Conservation (phyloP, 1,284 basidiomycete species). For the Ustilago vetiveriae region DNA sequence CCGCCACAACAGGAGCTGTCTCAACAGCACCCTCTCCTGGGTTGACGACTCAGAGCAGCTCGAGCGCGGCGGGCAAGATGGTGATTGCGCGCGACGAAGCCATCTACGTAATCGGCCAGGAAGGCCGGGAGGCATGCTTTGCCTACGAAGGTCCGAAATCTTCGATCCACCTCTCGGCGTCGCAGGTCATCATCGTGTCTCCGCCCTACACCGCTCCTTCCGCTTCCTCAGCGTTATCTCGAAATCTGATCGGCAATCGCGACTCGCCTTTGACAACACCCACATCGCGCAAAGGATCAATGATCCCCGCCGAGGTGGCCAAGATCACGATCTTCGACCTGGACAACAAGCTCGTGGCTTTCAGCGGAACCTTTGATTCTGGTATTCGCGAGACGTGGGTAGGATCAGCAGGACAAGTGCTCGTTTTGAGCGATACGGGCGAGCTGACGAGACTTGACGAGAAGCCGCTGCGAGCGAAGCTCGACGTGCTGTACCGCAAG, state of each 20-base stretch:
- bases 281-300: constrained; percentile 11
- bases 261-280: constrained; percentile 35
- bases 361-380: constrained; percentile 66
- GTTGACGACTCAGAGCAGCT: neutral
- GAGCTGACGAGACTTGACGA: constrained; percentile 52
- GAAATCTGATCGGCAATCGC: constrained; percentile 72
- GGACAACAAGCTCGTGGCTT: constrained; percentile 90
- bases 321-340: constrained; percentile 90
- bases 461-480: constrained; percentile 56
- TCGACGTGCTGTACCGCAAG: constrained; percentile 61
- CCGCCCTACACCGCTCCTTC: constrained; percentile 79
- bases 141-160: constrained; percentile 70
- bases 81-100: constrained; percentile 91
- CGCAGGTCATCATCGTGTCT: constrained; percentile 77
- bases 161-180: constrained; percentile 48
- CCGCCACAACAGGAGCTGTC: neutral
- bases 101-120: constrained; percentile 84
- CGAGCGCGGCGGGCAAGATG: constrained; percentile 74
- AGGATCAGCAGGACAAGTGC: constrained; percentile 39
- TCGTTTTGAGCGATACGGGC: constrained; percentile 51
- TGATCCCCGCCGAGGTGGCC: constrained; percentile 67
- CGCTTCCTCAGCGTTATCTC: constrained; percentile 80
- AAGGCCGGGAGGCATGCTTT: constrained; percentile 84
- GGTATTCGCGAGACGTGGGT: constrained; percentile 51
- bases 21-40: neutral